phyloP scores from a whole-genome alignment of 176 grass and related monocot species.

The Carex cristatella region DNA sequence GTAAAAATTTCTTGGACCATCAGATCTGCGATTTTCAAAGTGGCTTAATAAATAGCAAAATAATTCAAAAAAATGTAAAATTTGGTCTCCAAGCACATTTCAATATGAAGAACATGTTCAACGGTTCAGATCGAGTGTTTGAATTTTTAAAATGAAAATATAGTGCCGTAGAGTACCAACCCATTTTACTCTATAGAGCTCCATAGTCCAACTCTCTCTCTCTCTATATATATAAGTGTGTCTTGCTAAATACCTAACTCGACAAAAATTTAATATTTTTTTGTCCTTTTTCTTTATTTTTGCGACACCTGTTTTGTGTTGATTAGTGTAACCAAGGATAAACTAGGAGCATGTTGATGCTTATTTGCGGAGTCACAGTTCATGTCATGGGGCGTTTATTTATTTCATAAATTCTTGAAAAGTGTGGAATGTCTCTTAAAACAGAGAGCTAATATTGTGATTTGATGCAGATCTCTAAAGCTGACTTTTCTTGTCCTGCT shows the following conservation, averaged over 20 bases:
- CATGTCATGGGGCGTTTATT: background rate
- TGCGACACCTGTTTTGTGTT: background rate
- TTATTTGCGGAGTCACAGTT: background rate
- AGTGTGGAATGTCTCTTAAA: background rate
- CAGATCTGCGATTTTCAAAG: too few relatives aligned
- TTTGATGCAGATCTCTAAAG: conserved; percentile 77
- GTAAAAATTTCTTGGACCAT: too few relatives aligned
- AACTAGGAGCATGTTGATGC: background rate
- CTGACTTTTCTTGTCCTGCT: conserved; percentile 75
- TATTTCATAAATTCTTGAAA: background rate
- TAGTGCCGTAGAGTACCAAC: too few relatives aligned
- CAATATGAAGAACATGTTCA: too few relatives aligned
- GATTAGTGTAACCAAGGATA: background rate
- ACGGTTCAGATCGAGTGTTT: too few relatives aligned
- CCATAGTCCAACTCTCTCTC: too few relatives aligned
- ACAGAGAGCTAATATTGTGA: background rate
- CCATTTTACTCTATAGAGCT: too few relatives aligned
- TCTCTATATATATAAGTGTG: background rate
- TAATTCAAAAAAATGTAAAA: too few relatives aligned
- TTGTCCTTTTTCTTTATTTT: background rate
- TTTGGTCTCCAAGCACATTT: too few relatives aligned
- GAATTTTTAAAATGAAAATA: too few relatives aligned
- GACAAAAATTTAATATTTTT: background rate
- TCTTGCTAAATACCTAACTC: too few relatives aligned
- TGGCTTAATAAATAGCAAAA: too few relatives aligned